Evolutionary conservation across 164 flowering plant species (phyloP), one percentile per base, ranked within the genome.

Genomic region (Vitis riparia): DNA sequence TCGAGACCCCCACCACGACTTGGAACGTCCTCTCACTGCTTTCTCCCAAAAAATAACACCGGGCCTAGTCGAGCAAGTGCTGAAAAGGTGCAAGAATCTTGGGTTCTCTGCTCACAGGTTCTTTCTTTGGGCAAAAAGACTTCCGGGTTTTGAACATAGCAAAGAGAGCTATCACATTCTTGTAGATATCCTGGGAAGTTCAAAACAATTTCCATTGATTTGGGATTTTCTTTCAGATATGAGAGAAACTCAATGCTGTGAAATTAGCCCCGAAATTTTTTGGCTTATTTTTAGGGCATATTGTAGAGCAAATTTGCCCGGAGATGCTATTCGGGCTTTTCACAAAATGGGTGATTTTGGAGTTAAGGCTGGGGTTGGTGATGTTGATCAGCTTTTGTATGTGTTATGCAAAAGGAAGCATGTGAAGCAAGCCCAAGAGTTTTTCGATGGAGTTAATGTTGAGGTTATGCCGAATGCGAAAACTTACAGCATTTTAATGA

Each of bases 141-240:
- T 83, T 15, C 86, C 89, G 2, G 82, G 79, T 57, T 90, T 91
- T 65, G 49, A 67, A 62, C 97, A 82, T 66, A 87, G 86, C 37
- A 58, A 11, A 16, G 83, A 82, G 3, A 85, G 86, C 75, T 79
- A 81, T 62, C 88, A 77, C 60, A 87, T 92, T 69, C 73, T 92
- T 32, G 80, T 92, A 3, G 87, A 86, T 66, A 78, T 92, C 37
- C 72, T 92, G 29, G 98, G 98, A 6, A 71, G 86, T 71, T 82
- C 85, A 66, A 87, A 80, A 60, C 92, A 92, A 63, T 94, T 91
- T 68, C 93, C 97, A 37, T 62, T 91, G 66, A 70, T 94, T 9
- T 92, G 99, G 99, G 94, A 91, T 76, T 84, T 93, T 69, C 82
- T 95, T 30, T 57, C 68, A 1, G 92, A 88, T 76, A 73, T 88